phyloP scores from a whole-genome alignment of 768 basidiomycete genomes.

The Naganishia onofrii region DNA sequence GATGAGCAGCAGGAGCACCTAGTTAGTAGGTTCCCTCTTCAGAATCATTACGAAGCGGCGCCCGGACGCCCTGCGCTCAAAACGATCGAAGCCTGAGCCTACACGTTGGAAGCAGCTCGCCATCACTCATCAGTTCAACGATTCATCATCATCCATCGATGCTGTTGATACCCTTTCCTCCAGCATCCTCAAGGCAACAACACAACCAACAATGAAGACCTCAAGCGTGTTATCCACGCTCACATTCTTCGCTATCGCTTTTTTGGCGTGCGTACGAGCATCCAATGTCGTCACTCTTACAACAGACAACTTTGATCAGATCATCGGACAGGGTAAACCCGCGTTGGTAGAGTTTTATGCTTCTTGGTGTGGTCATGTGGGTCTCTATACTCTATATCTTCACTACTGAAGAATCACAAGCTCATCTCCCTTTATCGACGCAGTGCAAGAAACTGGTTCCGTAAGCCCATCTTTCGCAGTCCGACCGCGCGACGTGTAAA shows the following conservation, averaged over 20 bases:
- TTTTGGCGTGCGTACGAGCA: conserved; percentile 59
- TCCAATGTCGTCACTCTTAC: conserved; percentile 82
- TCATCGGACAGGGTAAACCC: conserved; percentile 44
- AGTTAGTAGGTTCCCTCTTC: too few relatives aligned
- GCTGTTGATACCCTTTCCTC: too few relatives aligned
- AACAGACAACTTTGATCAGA: conserved; percentile 69
- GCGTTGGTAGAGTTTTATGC: conserved; percentile 27
- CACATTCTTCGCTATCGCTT: conserved; percentile 56
- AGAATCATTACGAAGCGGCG: too few relatives aligned
- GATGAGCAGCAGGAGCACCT: background rate
- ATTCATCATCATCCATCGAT: too few relatives aligned
- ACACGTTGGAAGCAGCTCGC: background rate
- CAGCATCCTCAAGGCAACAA: too few relatives aligned
- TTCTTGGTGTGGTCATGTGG: conserved; percentile 25
- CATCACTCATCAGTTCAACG: background rate
- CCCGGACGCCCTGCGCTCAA: too few relatives aligned
- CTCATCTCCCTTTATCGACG: conserved; percentile 17
- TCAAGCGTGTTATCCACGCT: conserved; percentile 10
- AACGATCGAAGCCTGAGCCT: background rate
- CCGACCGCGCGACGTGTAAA: too few relatives aligned
- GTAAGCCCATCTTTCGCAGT: conserved; percentile 59
- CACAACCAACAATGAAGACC: conserved; percentile 1
- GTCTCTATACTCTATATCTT: background rate
- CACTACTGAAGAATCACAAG: too few relatives aligned
- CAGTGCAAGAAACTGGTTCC: conserved; percentile 69